Evolutionary conservation across 192 early-diverging fungal species (phyloP).

Genomic region (Rhizophlyctis rosea): DNA sequence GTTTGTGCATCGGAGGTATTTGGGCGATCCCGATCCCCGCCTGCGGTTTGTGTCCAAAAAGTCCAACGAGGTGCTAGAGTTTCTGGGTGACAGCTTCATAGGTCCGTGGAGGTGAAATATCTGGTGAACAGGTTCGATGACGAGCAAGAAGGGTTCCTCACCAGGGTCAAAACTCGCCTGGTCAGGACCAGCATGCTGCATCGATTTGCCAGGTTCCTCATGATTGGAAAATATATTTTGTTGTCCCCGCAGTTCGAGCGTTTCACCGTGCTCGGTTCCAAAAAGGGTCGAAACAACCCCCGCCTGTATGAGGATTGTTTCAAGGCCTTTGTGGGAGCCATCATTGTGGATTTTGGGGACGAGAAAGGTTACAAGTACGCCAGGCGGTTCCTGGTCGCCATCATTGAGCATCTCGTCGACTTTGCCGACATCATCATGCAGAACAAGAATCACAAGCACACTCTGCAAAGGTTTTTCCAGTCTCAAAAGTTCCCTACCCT

Average conservation of each 20-base stretch:
- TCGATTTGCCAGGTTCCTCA: background rate
- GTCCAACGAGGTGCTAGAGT: too few species aligned
- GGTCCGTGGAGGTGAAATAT: too few species aligned
- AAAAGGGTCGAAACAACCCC: background rate
- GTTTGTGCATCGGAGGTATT: too few species aligned
- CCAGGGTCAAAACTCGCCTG: background rate
- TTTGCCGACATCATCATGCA: background rate
- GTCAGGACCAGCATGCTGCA: background rate
- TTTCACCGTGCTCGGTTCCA: too few species aligned
- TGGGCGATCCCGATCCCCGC: too few species aligned
- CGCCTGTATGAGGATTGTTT: background rate
- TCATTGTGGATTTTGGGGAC: background rate
- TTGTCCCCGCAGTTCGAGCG: too few species aligned
- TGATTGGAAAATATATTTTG: background rate
- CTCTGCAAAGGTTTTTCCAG: background rate
- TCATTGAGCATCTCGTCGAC: conserved; percentile 2
- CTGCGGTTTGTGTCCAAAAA: too few species aligned
- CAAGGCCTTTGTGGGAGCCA: conserved; percentile 1
- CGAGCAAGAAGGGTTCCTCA: conserved; percentile 1
- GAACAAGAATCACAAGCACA: background rate
- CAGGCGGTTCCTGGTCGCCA: background rate
- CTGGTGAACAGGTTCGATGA: too few species aligned
- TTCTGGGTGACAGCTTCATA: too few species aligned
- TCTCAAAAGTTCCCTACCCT: background rate
- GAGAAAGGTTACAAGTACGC: background rate